A percentile compares a stretch with the other conserved stretches of the same genome.
These are phyloP conservation scores for Didymella glomerata DNA, from an alignment of 2,329 filamentous ascomycete species.

Conservation along the genomic window DNA sequence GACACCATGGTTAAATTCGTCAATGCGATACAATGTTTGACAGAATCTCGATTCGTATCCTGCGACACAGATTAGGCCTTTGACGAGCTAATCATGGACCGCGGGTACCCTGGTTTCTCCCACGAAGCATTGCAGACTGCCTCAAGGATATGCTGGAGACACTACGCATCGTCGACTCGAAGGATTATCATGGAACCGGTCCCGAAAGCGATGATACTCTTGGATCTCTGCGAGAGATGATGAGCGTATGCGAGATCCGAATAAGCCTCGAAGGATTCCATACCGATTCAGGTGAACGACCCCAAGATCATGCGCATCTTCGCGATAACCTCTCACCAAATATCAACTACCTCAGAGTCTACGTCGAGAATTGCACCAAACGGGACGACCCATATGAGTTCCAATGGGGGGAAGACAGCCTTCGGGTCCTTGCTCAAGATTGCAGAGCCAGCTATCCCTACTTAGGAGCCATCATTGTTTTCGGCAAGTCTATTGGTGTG, in stretches of 20 bases:
- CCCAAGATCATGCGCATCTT: not conserved
- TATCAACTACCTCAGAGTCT: not conserved
- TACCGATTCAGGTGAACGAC: not conserved
- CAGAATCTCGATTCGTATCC: not conserved
- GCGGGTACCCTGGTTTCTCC: not conserved
- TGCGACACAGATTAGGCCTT: not conserved
- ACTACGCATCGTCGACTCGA: not conserved
- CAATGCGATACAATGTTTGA: not conserved
- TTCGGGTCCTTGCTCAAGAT: not conserved
- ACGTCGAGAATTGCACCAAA: not conserved
- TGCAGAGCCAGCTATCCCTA: not conserved
- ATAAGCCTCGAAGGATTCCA: not conserved
- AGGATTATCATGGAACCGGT: not conserved
- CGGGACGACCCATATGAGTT: not conserved
- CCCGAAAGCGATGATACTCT: not conserved
- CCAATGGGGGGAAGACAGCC: not conserved
- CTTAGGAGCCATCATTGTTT: not conserved
- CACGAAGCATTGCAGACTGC: not conserved
- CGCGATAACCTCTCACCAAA: not conserved
- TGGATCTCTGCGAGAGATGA: not conserved
- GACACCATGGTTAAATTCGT: not conserved
- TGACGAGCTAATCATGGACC: not conserved
- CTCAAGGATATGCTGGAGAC: not conserved
- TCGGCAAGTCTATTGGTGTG: not conserved
- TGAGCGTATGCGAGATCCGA: not conserved